Evolutionary conservation across 2,329 filamentous ascomycete genomes (phyloP).

Genomic region (Apiospora saccharicola): DNA sequence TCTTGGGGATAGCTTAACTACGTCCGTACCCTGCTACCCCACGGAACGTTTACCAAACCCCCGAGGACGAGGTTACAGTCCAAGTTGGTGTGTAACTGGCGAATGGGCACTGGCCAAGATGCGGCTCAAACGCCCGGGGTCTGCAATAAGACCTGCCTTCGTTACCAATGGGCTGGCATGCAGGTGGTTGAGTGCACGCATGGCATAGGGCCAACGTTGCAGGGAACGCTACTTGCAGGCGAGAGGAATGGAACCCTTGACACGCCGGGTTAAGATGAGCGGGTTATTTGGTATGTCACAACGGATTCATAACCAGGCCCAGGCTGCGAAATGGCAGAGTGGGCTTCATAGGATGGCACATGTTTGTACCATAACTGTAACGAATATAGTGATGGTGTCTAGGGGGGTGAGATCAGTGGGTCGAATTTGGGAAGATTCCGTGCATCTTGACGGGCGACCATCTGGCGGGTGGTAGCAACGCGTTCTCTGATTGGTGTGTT

Average conservation of each 20-base stretch:
- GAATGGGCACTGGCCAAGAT: background rate
- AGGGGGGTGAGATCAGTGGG: background rate
- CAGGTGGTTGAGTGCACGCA: background rate
- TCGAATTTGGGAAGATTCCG: background rate
- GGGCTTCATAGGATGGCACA: background rate
- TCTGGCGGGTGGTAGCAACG: background rate
- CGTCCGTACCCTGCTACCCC: background rate
- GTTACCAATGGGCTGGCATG: background rate
- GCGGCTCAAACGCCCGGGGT: slow-evolving; percentile 4
- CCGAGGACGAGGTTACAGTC: background rate
- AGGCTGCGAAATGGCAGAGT: too few species aligned
- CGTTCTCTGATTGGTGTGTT: background rate
- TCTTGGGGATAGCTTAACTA: background rate
- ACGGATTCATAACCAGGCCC: background rate
- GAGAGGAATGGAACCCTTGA: background rate
- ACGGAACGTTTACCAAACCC: background rate
- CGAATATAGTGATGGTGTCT: background rate
- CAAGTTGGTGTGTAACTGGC: background rate
- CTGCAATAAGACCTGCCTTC: background rate
- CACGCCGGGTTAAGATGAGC: background rate
- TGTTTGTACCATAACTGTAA: background rate
- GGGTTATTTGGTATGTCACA: background rate
- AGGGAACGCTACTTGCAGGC: background rate
- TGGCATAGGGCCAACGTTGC: background rate
- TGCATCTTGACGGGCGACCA: background rate